Conservation (phyloP, 805 yeast species). For the Lipomyces kockii region DNA sequence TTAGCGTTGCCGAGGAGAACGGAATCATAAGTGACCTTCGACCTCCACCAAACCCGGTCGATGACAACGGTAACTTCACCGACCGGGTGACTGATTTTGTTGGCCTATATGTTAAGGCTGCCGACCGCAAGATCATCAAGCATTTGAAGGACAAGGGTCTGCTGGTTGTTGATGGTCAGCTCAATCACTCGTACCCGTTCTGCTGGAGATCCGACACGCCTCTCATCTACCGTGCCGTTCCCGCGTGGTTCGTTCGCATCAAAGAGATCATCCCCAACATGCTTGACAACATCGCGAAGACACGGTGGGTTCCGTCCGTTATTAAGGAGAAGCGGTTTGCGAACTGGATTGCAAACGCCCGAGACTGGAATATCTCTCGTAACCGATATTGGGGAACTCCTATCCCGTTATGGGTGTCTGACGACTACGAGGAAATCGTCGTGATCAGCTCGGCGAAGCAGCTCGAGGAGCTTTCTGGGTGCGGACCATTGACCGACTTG, state of each 20-base stretch:
- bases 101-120: slow-evolving; percentile 92
- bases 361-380: slow-evolving; percentile 99
- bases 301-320: slow-evolving; percentile 91
- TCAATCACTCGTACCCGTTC: slow-evolving; percentile 97
- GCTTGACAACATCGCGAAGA: slow-evolving; percentile 79
- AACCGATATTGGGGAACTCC: slow-evolving; percentile 99
- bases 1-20: slow-evolving; percentile 71
- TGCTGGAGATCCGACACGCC: slow-evolving; percentile 99
- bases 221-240: slow-evolving; percentile 91
- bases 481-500: slow-evolving; percentile 75
- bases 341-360: slow-evolving; percentile 97
- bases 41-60: slow-evolving; percentile 91
- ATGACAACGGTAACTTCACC: slow-evolving; percentile 88
- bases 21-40: slow-evolving; percentile 74
- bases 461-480: slow-evolving; percentile 80
- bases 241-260: slow-evolving; percentile 97
- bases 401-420: slow-evolving; percentile 95
- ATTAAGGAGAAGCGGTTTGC: slow-evolving; percentile 95
- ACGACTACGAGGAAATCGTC: slow-evolving; percentile 88
- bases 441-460: slow-evolving; percentile 92
- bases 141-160: slow-evolving; percentile 77
- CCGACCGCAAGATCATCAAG: slow-evolving; percentile 89
- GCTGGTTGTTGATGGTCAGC: slow-evolving; percentile 75
- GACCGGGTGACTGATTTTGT: slow-evolving; percentile 70
- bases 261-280: slow-evolving; percentile 85